Evolutionary conservation across 2,329 filamentous ascomycete genomes (phyloP).

Genomic region (Cladorrhinum sp.): DNA sequence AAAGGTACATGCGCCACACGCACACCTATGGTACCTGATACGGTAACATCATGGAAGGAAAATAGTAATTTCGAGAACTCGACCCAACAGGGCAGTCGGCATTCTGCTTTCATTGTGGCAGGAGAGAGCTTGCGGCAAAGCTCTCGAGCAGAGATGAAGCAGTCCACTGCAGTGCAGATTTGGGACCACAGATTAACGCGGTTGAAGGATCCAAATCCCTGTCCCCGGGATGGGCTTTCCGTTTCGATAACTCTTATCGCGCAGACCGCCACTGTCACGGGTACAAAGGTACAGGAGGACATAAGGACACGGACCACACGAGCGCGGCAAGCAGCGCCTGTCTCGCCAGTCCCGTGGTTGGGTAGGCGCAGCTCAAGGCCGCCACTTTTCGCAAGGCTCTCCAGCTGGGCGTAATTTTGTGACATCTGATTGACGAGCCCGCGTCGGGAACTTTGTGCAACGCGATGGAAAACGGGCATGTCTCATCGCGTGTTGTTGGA

Average conservation of each 20-base stretch:
- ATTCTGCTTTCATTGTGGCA: background rate
- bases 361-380: conserved; percentile 24
- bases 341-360: conserved; percentile 7
- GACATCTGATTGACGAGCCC: background rate
- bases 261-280: background rate
- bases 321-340: conserved; percentile 15
- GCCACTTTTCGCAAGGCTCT: conserved; percentile 23
- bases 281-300: background rate
- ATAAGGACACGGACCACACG: background rate
- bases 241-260: conserved; percentile 23
- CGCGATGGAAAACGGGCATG: background rate
- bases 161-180: background rate
- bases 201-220: conserved; percentile 26
- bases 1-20: no score
- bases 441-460: background rate
- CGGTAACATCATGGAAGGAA: background rate
- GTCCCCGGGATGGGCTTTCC: conserved; percentile 15
- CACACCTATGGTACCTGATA: no score
- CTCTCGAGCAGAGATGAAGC: conserved; percentile 13
- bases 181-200: conserved; percentile 17
- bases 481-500: background rate
- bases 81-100: background rate
- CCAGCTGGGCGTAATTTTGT: conserved; percentile 16
- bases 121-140: conserved; percentile 10
- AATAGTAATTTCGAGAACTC: background rate